phyloP scores from a whole-genome alignment of 2,329 filamentous ascomycete genomes.

The Apiospora rasikravindrae region DNA sequence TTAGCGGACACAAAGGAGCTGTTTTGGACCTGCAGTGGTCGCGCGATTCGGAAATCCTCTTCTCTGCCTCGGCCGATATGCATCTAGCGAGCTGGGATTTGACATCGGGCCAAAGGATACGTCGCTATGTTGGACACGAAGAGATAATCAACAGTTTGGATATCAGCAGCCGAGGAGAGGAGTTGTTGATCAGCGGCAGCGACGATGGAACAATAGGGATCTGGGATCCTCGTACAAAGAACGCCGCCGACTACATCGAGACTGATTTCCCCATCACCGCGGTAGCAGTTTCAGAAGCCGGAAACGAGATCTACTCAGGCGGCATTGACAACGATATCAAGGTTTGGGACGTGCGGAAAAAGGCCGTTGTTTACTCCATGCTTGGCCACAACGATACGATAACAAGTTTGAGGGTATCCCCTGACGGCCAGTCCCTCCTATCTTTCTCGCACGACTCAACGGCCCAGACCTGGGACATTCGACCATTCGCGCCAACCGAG shows the following conservation, averaged over 20 bases:
- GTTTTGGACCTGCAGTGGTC: conserved; percentile 96
- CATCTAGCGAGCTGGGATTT: conserved; percentile 94
- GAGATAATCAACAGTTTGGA: conserved; percentile 95
- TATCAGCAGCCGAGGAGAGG: conserved; percentile 86
- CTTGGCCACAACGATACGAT: conserved; percentile 90
- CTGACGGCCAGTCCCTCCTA: conserved; percentile 86
- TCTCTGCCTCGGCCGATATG: conserved; percentile 92
- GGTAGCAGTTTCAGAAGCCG: conserved; percentile 88
- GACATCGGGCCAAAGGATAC: conserved; percentile 89
- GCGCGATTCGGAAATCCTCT: conserved; percentile 87
- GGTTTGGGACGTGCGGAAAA: conserved; percentile 95
- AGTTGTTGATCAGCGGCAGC: conserved; percentile 86
- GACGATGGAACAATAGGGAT: conserved; percentile 94
- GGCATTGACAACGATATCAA: conserved; percentile 98
- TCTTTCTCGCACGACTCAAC: conserved; percentile 96
- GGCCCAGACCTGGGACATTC: conserved; percentile 92
- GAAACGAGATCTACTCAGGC: conserved; percentile 93
- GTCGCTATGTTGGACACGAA: conserved; percentile 90
- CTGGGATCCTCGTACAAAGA: conserved; percentile 93
- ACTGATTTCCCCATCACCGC: conserved; percentile 93
- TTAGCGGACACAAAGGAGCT: conserved; percentile 89
- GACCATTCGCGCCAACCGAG: conserved; percentile 90
- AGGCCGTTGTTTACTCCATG: conserved; percentile 85
- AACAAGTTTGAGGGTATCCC: conserved; percentile 88
- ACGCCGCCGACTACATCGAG: conserved; percentile 84